phyloP scores from a whole-genome alignment of 2,329 filamentous ascomycete species.

The Septoria linicola region DNA sequence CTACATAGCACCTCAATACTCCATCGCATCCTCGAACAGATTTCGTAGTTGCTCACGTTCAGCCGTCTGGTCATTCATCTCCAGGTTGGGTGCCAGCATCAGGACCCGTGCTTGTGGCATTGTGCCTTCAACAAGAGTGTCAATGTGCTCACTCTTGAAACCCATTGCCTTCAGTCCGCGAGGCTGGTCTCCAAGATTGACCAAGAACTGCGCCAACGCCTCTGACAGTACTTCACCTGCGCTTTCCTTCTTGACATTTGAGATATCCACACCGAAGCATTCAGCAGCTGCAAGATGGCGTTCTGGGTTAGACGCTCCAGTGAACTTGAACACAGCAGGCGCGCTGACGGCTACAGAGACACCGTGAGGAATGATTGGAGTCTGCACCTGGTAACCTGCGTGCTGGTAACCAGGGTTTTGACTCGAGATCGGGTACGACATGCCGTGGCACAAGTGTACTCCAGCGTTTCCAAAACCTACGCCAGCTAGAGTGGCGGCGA shows the following conservation, averaged over 20 bases:
- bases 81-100: conserved; percentile 82
- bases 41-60: conserved; percentile 51
- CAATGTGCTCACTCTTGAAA: conserved; percentile 72
- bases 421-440: conserved; percentile 96
- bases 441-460: conserved; percentile 85
- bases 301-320: conserved; percentile 84
- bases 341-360: conserved; percentile 93
- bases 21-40: conserved; percentile 51
- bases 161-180: conserved; percentile 79
- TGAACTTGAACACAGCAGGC: conserved; percentile 92
- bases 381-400: conserved; percentile 73
- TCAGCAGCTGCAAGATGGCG: conserved; percentile 87
- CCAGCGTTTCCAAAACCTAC: conserved; percentile 98
- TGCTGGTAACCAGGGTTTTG: conserved; percentile 93
- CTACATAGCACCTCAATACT: conserved; percentile 36
- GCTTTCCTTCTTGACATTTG: conserved; percentile 81
- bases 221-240: conserved; percentile 87
- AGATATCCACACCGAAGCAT: conserved; percentile 84
- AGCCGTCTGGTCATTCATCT: conserved; percentile 46
- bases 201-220: conserved; percentile 76
- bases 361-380: conserved; percentile 88
- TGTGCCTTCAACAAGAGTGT: conserved; percentile 86
- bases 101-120: conserved; percentile 88
- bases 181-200: conserved; percentile 85
- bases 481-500: conserved; percentile 89